Base-by-base conservation (phyloP, 1,139 yeast genomes). In the Yamadazyma atmosphaerica region DNA sequence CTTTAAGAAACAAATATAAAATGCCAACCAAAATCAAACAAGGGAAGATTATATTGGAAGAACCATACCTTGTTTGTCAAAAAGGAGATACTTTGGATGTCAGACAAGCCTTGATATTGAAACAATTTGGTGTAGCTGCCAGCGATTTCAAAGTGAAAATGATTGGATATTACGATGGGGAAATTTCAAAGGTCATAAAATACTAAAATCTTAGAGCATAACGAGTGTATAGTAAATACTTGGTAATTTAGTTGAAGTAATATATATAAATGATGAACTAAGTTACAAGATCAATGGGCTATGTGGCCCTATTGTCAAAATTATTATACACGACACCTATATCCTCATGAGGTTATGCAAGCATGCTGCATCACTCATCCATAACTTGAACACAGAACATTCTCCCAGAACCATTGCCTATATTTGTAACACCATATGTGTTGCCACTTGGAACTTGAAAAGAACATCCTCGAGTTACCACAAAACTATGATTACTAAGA, bases 41-140 rank as follows among this genome's bases (percentile, higher is more conserved):
- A 34, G 99, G 99, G 60, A 90, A 90, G 62, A 84, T 92, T 47
- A 73, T 79, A 38, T 67, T 92, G 39, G 80, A 78, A 26, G 80
- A 81, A 48, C 95, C 94, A 37, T 88, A 79, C 62, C 74, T 75
- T 36, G 96, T 94, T 31, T 89, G 96, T 65, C 71, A 70, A 40
- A 72, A 83, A 54, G 97, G 95, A 28, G 88, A 89, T 45, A 70
- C 74, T 27, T 75, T 94, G 48, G 95, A 89, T 63, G 94, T 90
- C 41, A 85, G 87, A 58, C 95, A 94, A 68, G 95, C 98, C 23
- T 77, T 92, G 54, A 80, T 92, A 42, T 75, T 92, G 62, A 94
- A 94, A 66, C 94, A 88, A 56, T 94, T 92, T 63, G 99, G 99
- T 55, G 79, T 92, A 43, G 97, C 97, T 19, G 88, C 90, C 42